Evolutionary conservation across 176 grass and related monocot genomes (phyloP).

Genomic region (Phoenix roebelenii): DNA sequence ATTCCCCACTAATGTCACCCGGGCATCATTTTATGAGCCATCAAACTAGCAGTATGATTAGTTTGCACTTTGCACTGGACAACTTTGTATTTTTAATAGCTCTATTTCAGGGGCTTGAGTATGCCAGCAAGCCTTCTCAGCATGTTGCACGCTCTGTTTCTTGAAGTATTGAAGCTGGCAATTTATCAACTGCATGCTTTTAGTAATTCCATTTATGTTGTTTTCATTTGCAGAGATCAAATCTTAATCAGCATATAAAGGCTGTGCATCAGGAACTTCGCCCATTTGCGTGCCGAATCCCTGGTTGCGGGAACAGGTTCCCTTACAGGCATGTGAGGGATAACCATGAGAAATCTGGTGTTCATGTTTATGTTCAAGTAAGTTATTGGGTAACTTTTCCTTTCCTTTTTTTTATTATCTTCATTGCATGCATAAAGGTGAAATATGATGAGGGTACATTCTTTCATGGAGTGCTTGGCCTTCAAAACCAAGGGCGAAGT

Average conservation of each 20-base stretch:
- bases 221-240: conserved; percentile 42
- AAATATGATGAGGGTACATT: too few relatives aligned
- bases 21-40: too few relatives aligned
- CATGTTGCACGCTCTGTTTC: not conserved
- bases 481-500: too few relatives aligned
- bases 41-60: too few relatives aligned
- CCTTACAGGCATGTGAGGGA: conserved; percentile 57
- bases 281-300: conserved; percentile 20
- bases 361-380: conserved; percentile 40
- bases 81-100: too few relatives aligned
- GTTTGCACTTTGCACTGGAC: too few relatives aligned
- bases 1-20: too few relatives aligned
- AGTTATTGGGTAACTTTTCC: not conserved
- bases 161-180: not conserved
- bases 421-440: too few relatives aligned
- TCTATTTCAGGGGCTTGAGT: too few relatives aligned
- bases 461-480: too few relatives aligned
- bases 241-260: conserved; percentile 45
- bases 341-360: conserved; percentile 37
- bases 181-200: not conserved
- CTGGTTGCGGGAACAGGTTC: conserved; percentile 28
- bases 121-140: too few relatives aligned
- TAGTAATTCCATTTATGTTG: not conserved
- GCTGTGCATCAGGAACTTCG: conserved; percentile 29
- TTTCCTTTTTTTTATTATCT: too few relatives aligned